Evolutionary conservation across 2,329 filamentous ascomycete species (phyloP).

Genomic region (Venturia oleaginea): DNA sequence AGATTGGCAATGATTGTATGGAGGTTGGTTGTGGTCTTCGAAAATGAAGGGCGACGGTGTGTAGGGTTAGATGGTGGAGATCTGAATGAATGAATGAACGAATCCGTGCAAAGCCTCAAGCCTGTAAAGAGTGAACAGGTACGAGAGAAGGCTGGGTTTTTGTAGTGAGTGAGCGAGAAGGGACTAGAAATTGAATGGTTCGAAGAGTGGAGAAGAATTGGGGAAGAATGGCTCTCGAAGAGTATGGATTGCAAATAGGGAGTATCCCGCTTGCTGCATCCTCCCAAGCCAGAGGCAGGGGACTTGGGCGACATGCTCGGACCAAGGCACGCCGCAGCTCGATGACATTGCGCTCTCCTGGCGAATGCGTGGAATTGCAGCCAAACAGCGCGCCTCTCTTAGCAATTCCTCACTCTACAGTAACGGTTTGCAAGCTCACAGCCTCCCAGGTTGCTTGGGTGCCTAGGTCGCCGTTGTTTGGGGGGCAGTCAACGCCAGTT

Average conservation of each 20-base stretch:
- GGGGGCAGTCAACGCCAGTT: no score
- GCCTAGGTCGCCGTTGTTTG: no score
- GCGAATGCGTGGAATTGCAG: background rate
- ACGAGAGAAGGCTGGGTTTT: background rate
- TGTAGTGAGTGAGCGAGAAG: background rate
- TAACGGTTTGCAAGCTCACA: background rate
- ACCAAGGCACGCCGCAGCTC: background rate
- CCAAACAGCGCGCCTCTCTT: background rate
- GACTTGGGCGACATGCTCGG: background rate
- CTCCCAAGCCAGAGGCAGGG: background rate
- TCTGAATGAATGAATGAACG: background rate
- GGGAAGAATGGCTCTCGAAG: background rate
- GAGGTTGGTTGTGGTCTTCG: background rate
- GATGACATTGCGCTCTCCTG: background rate
- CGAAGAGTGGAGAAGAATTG: background rate
- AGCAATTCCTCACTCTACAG: background rate
- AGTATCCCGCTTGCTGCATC: background rate
- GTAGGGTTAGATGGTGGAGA: background rate
- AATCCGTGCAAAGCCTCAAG: conserved; percentile 9
- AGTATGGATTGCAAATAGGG: background rate
- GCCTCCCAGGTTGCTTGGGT: background rate
- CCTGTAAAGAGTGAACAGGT: conserved; percentile 10
- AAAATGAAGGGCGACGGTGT: conserved; percentile 6
- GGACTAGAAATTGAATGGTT: background rate
- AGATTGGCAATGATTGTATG: conserved; percentile 8